A percentile compares a stretch with the other conserved stretches of the same genome.
These are phyloP conservation scores for Termitomyces sp. DNA, from an alignment of 768 basidiomycete genomes.

Conservation along the genomic window DNA sequence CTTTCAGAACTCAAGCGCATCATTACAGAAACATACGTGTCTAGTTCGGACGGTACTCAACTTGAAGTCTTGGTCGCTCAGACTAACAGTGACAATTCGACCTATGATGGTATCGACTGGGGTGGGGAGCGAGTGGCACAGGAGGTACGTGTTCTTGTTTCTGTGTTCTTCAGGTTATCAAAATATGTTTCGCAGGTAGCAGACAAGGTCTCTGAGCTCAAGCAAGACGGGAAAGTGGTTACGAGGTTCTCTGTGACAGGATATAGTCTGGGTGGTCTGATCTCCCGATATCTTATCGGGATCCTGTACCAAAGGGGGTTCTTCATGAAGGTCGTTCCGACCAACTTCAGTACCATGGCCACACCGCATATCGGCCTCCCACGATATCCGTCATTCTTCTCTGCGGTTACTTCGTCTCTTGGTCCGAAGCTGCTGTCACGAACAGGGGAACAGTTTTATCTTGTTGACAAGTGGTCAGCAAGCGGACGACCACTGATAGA, in stretches of 20 bases:
- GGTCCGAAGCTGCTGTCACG: constrained; percentile 72
- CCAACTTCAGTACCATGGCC: constrained; percentile 82
- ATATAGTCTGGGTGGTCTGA: constrained; percentile 78
- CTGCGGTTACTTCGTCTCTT: constrained; percentile 46
- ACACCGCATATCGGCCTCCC: constrained; percentile 82
- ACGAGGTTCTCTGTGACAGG: constrained; percentile 72
- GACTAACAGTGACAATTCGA: constrained; percentile 61
- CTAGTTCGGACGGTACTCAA: constrained; percentile 32
- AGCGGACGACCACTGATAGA: constrained; percentile 66
- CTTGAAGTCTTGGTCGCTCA: constrained; percentile 65
- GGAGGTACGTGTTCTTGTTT: constrained; percentile 49
- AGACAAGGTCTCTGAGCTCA: constrained; percentile 50
- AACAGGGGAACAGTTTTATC: constrained; percentile 79
- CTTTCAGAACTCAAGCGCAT: constrained; percentile 56
- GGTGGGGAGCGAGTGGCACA: constrained; percentile 76
- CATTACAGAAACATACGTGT: constrained; percentile 39
- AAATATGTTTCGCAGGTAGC: constrained; percentile 40
- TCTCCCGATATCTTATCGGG: constrained; percentile 77
- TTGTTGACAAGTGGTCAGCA: constrained; percentile 67
- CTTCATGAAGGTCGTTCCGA: constrained; percentile 65
- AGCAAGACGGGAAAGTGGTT: constrained; percentile 52
- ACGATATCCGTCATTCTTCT: constrained; percentile 56
- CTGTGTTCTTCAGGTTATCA: neutral
- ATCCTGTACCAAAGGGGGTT: constrained; percentile 65
- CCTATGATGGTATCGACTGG: constrained; percentile 85